phyloP scores from a whole-genome alignment of 352 stramenopile genomes.

The Phytopythium oedochilum region DNA sequence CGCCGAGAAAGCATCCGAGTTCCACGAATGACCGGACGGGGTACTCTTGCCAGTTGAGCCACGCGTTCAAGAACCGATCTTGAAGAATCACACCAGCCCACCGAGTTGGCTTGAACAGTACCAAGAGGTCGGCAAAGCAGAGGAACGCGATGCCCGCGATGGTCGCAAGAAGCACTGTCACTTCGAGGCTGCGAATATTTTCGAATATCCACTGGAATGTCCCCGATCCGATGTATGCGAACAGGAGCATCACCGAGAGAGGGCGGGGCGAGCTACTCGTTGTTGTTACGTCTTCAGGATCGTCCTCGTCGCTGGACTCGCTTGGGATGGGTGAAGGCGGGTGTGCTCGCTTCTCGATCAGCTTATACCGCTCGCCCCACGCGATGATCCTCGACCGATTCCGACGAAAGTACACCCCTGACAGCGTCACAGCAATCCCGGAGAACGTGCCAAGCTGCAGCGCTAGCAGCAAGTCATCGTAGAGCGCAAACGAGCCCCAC shows the following conservation, averaged over 20 bases:
- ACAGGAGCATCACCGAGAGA: conserved; percentile 65
- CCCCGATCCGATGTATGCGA: conserved; percentile 80
- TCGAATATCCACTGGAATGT: conserved; percentile 89
- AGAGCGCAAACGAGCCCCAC: conserved; percentile 75
- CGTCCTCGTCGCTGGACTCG: conserved; percentile 5
- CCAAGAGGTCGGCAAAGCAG: conserved; percentile 68
- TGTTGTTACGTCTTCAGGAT: background rate
- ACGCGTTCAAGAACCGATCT: conserved; percentile 72
- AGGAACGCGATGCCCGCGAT: conserved; percentile 81
- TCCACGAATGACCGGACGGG: conserved; percentile 84
- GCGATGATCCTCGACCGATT: conserved; percentile 53
- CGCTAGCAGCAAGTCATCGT: conserved; percentile 71
- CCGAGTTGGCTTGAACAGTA: conserved; percentile 49
- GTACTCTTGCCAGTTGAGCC: conserved; percentile 69
- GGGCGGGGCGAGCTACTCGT: conserved; percentile 13
- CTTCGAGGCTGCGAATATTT: conserved; percentile 80
- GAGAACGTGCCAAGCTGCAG: conserved; percentile 82
- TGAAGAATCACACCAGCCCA: conserved; percentile 81
- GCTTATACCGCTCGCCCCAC: conserved; percentile 20
- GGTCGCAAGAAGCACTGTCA: conserved; percentile 70
- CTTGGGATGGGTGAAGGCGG: conserved; percentile 20
- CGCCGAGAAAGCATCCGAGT: conserved; percentile 77
- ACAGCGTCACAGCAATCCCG: conserved; percentile 74
- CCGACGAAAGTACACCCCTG: conserved; percentile 69
- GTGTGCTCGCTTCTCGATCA: conserved; percentile 4